Evolutionary conservation across 2,329 filamentous ascomycete genomes (phyloP).

Genomic region (Aspergillus sp.): DNA sequence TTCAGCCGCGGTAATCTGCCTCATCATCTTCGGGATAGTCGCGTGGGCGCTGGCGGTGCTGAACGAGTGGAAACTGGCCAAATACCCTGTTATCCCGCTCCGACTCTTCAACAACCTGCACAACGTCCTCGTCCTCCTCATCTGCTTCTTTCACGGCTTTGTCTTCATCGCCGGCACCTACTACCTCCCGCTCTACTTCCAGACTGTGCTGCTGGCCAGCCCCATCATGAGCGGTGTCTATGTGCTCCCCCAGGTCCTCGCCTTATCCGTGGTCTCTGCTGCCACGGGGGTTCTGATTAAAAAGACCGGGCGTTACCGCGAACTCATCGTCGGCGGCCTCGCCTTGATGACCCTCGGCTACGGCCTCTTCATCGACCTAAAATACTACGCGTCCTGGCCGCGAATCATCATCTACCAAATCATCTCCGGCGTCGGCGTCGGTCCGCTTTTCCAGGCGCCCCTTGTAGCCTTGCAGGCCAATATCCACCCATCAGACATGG

Average conservation of each 20-base stretch:
- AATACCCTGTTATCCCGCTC: slow-evolving; percentile 69
- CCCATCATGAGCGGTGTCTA: slow-evolving; percentile 68
- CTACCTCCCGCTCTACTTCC: slow-evolving; percentile 79
- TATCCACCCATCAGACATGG: slow-evolving; percentile 51
- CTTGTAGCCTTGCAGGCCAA: slow-evolving; percentile 56
- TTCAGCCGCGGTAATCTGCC: slow-evolving; percentile 64
- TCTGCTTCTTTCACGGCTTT: slow-evolving; percentile 64
- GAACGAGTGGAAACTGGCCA: slow-evolving; percentile 63
- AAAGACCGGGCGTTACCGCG: slow-evolving; percentile 59
- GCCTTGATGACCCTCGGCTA: slow-evolving; percentile 54
- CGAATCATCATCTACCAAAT: slow-evolving; percentile 48
- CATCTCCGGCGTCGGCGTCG: slow-evolving; percentile 51
- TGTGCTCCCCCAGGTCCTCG: slow-evolving; percentile 59
- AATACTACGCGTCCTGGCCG: slow-evolving; percentile 44
- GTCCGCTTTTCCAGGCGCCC: slow-evolving; percentile 54
- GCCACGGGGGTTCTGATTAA: slow-evolving; percentile 59
- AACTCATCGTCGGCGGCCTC: slow-evolving; percentile 52
- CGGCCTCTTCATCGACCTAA: slow-evolving; percentile 54
- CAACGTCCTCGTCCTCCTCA: slow-evolving; percentile 55
- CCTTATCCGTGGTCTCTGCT: slow-evolving; percentile 55
- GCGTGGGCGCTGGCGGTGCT: slow-evolving; percentile 58
- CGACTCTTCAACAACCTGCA: slow-evolving; percentile 58
- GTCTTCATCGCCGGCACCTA: slow-evolving; percentile 71
- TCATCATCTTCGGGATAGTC: slow-evolving; percentile 63
- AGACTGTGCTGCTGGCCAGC: slow-evolving; percentile 58